phyloP scores from a whole-genome alignment of 768 basidiomycete genomes.

The Amanita fuliginea region DNA sequence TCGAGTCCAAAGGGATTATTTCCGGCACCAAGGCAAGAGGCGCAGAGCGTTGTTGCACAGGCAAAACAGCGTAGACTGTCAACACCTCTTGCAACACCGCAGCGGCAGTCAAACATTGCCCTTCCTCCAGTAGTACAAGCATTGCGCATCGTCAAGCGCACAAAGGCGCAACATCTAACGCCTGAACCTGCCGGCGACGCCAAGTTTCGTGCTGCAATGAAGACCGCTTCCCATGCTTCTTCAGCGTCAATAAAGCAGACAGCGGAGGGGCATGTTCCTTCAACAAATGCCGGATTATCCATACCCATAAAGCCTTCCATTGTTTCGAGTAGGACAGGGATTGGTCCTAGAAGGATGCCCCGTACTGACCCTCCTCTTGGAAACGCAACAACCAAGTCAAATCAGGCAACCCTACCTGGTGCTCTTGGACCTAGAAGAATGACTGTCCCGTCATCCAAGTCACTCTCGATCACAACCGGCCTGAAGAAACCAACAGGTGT shows the following conservation, averaged over 20 bases:
- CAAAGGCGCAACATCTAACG: slow-evolving; percentile 7
- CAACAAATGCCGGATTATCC: neutral
- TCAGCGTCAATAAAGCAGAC: neutral
- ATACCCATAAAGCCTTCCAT: neutral
- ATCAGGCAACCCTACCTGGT: neutral
- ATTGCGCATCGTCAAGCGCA: slow-evolving; percentile 37
- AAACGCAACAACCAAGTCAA: neutral
- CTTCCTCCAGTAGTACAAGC: slow-evolving; percentile 31
- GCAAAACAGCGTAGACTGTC: neutral
- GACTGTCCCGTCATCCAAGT: neutral
- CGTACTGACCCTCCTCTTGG: slow-evolving; percentile 10
- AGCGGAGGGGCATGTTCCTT: neutral
- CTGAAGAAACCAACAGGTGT: slow-evolving; percentile 13
- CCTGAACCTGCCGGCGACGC: slow-evolving; percentile 5
- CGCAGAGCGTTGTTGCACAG: neutral
- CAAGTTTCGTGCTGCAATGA: neutral
- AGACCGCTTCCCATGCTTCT: neutral
- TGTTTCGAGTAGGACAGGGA: slow-evolving; percentile 5
- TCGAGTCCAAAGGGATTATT: neutral
- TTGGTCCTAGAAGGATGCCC: slow-evolving; percentile 27
- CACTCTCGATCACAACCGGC: slow-evolving; percentile 8
- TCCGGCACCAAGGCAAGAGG: neutral
- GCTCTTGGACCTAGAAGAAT: slow-evolving; percentile 6
- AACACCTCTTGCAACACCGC: slow-evolving; percentile 5
- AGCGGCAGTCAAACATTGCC: slow-evolving; percentile 8